phyloP scores from a whole-genome alignment of 495 filamentous ascomycete species.

The Penicillium salamii region DNA sequence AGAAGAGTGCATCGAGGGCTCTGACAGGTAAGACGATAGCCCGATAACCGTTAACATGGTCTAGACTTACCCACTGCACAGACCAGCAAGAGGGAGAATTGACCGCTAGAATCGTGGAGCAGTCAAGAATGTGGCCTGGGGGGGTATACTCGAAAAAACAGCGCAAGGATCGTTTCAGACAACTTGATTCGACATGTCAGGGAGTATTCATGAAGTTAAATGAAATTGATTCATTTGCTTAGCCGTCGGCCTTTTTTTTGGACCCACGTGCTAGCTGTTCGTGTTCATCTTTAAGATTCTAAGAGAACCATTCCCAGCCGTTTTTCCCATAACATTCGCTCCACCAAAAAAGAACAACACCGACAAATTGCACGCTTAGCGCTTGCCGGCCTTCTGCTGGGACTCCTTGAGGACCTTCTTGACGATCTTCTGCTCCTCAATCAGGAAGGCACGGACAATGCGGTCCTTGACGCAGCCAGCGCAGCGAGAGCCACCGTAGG shows the following conservation, averaged over 20 bases:
- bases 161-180: conserved; percentile 3
- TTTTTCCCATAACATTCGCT: conserved; percentile 42
- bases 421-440: conserved; percentile 99
- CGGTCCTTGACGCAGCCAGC: conserved; percentile 98
- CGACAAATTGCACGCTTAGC: conserved; percentile 44
- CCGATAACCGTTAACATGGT: background rate
- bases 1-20: background rate
- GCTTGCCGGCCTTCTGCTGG: conserved; percentile 68
- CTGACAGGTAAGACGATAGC: no score
- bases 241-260: conserved; percentile 20
- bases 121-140: no score
- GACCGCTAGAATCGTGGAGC: background rate
- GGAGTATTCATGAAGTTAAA: conserved; percentile 30
- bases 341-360: conserved; percentile 43
- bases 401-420: conserved; percentile 99
- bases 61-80: conserved; percentile 1
- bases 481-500: conserved; percentile 97
- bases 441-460: conserved; percentile 94
- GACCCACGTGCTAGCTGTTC: conserved; percentile 30
- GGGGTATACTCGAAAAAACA: background rate
- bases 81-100: background rate
- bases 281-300: conserved; percentile 33
- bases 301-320: conserved; percentile 33
- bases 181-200: conserved; percentile 15
- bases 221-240: conserved; percentile 37